A percentile compares a stretch with the other conserved stretches of the same genome.
These are phyloP conservation scores for Oryza brachyantha DNA, from an alignment of 176 grass and related monocot genomes.

Conservation along the genomic window DNA sequence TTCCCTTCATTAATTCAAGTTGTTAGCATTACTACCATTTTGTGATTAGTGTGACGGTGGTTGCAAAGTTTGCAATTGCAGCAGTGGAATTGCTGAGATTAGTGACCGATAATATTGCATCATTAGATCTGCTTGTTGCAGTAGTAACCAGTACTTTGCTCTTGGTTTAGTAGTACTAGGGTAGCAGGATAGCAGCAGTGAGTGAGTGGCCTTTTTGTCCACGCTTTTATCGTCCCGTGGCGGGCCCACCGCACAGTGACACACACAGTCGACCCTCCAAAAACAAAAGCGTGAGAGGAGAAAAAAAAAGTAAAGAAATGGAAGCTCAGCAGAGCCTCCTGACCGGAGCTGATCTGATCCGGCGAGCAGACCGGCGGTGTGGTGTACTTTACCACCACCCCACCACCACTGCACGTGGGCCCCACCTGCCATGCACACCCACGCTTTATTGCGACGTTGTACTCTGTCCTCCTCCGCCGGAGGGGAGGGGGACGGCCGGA, in stretches of 20 bases:
- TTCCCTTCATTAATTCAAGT: background rate
- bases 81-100: too few relatives aligned
- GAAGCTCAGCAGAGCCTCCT: background rate
- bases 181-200: background rate
- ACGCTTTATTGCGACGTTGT: conserved; percentile 17
- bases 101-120: too few relatives aligned
- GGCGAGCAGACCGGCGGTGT: background rate
- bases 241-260: background rate
- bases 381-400: conserved; percentile 38
- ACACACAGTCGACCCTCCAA: background rate
- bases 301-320: background rate
- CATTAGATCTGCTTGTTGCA: background rate
- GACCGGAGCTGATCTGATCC: conserved; percentile 25
- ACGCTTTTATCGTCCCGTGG: background rate
- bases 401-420: background rate
- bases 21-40: background rate
- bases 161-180: background rate
- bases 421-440: conserved; percentile 16
- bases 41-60: background rate
- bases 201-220: conserved; percentile 14
- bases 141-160: background rate
- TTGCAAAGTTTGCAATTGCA: background rate
- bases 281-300: background rate
- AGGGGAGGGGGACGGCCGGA: background rate
- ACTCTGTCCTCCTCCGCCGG: too few relatives aligned